Conservation (phyloP, 2,329 filamentous ascomycete species). For the Aspergillus uvarum region DNA sequence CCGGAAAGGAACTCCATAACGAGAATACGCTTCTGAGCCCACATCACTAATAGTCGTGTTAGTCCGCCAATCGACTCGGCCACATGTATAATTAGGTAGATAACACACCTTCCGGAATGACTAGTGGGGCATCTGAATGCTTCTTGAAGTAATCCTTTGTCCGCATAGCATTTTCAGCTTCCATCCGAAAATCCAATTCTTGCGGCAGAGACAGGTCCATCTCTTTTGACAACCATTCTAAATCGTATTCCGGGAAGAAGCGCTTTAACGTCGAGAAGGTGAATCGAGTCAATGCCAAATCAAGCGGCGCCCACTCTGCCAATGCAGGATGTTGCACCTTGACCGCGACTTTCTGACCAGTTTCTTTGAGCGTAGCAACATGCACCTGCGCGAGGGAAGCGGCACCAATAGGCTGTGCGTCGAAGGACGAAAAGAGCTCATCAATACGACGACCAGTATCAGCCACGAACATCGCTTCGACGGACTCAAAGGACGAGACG, state of each 20-base stretch:
- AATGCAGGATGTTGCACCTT: slow-evolving; percentile 93
- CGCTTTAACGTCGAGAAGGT: slow-evolving; percentile 86
- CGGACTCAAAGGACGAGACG: slow-evolving; percentile 82
- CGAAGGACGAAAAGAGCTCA: slow-evolving; percentile 85
- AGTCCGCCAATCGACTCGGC: background rate
- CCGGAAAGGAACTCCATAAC: slow-evolving; percentile 95
- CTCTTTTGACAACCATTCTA: slow-evolving; percentile 92
- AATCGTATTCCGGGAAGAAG: slow-evolving; percentile 96
- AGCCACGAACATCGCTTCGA: slow-evolving; percentile 78
- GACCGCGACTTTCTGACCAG: slow-evolving; percentile 84
- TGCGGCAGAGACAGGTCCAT: slow-evolving; percentile 89
- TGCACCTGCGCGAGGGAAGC: slow-evolving; percentile 95
- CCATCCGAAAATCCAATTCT: slow-evolving; percentile 84
- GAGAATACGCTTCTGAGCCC: slow-evolving; percentile 83
- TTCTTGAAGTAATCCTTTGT: slow-evolving; percentile 78
- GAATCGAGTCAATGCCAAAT: slow-evolving; percentile 80
- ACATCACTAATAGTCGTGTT: slow-evolving; percentile 62
- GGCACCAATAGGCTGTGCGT: slow-evolving; percentile 77
- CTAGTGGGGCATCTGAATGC: slow-evolving; percentile 71
- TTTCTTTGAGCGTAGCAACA: slow-evolving; percentile 76
- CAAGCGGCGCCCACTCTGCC: slow-evolving; percentile 85
- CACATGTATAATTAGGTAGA: background rate
- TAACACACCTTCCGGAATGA: slow-evolving; percentile 68
- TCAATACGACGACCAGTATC: slow-evolving; percentile 79
- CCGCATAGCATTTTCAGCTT: slow-evolving; percentile 78